Percentiles rank a stretch among this genome's conserved stretches.
Conservation (phyloP, 2,329 filamentous ascomycete species). For the Aspergillus piperis region DNA sequence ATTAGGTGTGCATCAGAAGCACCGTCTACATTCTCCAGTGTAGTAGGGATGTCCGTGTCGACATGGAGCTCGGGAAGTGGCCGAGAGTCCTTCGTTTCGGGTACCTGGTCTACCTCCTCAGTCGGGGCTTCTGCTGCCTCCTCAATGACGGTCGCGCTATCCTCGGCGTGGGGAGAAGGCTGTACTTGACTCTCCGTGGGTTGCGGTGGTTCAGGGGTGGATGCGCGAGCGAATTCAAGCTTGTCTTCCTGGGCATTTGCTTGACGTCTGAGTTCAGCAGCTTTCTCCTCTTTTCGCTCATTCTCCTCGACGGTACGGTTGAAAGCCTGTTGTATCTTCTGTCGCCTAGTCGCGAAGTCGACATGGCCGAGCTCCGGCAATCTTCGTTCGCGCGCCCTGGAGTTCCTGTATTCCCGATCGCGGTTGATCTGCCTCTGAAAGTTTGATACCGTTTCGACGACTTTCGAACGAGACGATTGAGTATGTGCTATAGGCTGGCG, state of each 20-base stretch:
- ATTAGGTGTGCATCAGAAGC: constrained; percentile 20
- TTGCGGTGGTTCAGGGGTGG: constrained; percentile 26
- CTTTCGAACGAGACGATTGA: constrained; percentile 70
- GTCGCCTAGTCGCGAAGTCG: constrained; percentile 79
- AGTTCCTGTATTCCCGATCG: constrained; percentile 33
- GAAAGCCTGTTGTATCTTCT: constrained; percentile 81
- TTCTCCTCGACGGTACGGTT: constrained; percentile 78
- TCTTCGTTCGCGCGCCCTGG: constrained; percentile 42
- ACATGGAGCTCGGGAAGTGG: constrained; percentile 29
- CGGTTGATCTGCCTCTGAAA: constrained; percentile 42
- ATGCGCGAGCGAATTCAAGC: constrained; percentile 43
- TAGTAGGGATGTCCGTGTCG: constrained; percentile 24
- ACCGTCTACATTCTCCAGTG: constrained; percentile 10
- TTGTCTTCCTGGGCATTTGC: constrained; percentile 50
- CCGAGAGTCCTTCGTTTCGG: constrained; percentile 9
- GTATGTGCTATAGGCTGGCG: constrained; percentile 74
- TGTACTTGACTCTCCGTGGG: constrained; percentile 12
- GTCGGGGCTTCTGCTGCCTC: constrained; percentile 17
- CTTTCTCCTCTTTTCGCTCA: constrained; percentile 57
- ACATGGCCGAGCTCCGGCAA: constrained; percentile 70
- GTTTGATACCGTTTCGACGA: constrained; percentile 58
- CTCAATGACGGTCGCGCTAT: constrained; percentile 29
- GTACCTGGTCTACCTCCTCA: constrained; percentile 14
- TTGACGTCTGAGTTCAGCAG: constrained; percentile 52
- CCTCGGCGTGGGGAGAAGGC: constrained; percentile 14